These are phyloP conservation scores for Stemphylium lycopersici DNA, from an alignment of 2,329 filamentous ascomycete genomes.

Conservation along the genomic window DNA sequence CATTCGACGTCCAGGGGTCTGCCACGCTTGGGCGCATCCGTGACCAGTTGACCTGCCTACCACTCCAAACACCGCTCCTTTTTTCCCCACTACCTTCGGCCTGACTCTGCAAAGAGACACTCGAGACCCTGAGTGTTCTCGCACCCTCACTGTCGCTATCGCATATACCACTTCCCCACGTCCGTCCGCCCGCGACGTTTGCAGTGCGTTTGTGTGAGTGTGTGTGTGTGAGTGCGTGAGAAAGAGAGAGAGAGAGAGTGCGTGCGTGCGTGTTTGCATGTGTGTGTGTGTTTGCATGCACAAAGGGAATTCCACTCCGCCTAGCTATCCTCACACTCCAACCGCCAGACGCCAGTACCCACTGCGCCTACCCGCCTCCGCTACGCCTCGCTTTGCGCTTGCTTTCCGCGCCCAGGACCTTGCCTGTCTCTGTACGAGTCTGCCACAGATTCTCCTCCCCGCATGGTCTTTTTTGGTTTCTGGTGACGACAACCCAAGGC, in stretches of 20 bases:
- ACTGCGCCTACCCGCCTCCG: conserved; percentile 15
- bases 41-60: not conserved
- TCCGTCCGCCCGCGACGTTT: conserved; percentile 1
- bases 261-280: no score
- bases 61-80: conserved; percentile 10
- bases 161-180: not conserved
- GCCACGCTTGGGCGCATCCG: conserved; percentile 8
- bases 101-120: not conserved
- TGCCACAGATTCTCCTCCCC: conserved; percentile 16
- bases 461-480: conserved; percentile 7
- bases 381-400: conserved; percentile 7
- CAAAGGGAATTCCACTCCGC: not conserved
- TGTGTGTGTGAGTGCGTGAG: no score
- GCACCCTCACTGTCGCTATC: not conserved
- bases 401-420: conserved; percentile 15
- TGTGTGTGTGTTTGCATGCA: not conserved
- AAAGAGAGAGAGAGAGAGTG: no score
- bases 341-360: conserved; percentile 12
- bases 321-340: not conserved
- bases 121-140: conserved; percentile 6
- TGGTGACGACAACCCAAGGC: conserved; percentile 6
- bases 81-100: conserved; percentile 13
- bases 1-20: conserved; percentile 5
- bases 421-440: conserved; percentile 24
- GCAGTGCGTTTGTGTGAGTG: not conserved